A percentile compares a stretch with the other conserved stretches of the same genome.
These are phyloP conservation scores for Moesziomyces antarcticus DNA, from an alignment of 1,284 basidiomycete species.

Conservation along the genomic window DNA sequence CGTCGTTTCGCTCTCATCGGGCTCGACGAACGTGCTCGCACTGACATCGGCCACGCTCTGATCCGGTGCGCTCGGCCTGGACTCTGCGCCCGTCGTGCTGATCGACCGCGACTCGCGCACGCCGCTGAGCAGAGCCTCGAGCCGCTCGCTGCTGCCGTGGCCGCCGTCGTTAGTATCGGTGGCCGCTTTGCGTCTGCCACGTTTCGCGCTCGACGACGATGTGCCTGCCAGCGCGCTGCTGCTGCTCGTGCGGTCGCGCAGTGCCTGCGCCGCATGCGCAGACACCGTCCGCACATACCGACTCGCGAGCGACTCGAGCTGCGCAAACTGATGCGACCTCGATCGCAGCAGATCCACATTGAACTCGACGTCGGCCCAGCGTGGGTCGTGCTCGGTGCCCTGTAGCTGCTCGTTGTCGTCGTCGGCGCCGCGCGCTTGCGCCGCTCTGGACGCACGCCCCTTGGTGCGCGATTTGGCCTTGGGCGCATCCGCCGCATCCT, in stretches of 20 bases:
- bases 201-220: conserved; percentile 25
- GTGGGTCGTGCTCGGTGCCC: conserved; percentile 54
- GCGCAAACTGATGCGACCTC: conserved; percentile 46
- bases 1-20: conserved; percentile 52
- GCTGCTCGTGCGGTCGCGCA: conserved; percentile 44
- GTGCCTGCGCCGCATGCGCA: conserved; percentile 47
- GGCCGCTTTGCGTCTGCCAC: conserved; percentile 24
- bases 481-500: conserved; percentile 4
- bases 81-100: conserved; percentile 5
- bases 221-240: conserved; percentile 35
- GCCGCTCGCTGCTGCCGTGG: conserved; percentile 31
- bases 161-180: conserved; percentile 9
- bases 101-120: conserved; percentile 46
- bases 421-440: conserved; percentile 12
- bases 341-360: conserved; percentile 45
- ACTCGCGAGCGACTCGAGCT: conserved; percentile 44
- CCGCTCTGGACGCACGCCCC: conserved; percentile 30
- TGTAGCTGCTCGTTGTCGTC: conserved; percentile 19
- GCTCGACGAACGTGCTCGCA: conserved; percentile 28
- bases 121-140: conserved; percentile 47
- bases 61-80: conserved; percentile 8
- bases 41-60: conserved; percentile 34
- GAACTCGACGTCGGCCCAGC: conserved; percentile 52
- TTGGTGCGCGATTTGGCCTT: conserved; percentile 29
- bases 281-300: conserved; percentile 48